Evolutionary conservation across 1,284 basidiomycete species (phyloP), one percentile per base, ranked within the genome.

Genomic region (Ceratobasidium sp.): DNA sequence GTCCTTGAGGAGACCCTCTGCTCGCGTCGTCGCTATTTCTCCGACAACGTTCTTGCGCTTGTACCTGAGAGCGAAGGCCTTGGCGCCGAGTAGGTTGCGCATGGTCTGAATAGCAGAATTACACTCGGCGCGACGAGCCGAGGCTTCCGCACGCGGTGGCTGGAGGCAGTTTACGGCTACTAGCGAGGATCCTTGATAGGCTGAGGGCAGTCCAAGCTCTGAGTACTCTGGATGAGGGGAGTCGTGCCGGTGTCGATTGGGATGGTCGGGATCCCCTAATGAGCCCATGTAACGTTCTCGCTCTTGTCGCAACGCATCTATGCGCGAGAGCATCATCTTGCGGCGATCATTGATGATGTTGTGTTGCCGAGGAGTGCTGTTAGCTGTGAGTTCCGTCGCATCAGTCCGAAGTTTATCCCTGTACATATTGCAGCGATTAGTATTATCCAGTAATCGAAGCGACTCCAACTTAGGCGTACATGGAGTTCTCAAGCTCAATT

Each of bases 401-500:
- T 66, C 64, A 16, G 20, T n/a, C n/a, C 44, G 4, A 3, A 66
- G 44, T 23, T 66, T 66, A 30, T 66, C 35, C 64, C 64, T 66
- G 7, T 44, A 44, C 10, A 66, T 4, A 18, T n/a, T n/a, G n/a
- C n/a, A n/a, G n/a, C n/a, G n/a, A n/a, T n/a, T n/a, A n/a, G n/a
- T n/a, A n/a, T n/a, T n/a, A n/a, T n/a, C n/a, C n/a, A n/a, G n/a
- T n/a, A n/a, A n/a, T n/a, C n/a, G n/a, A n/a, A n/a, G n/a, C n/a
- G n/a, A n/a, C n/a, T n/a, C n/a, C n/a, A n/a, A n/a, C n/a, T n/a
- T n/a, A n/a, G 38, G 8, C 64, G 18, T 48, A 66, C 64, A 66
- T 66, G 7, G 64, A 44, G 23, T 66, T 66, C 23, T 66, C 64
- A 3, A 66, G 23, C 20, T 66, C 64, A 66, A 66, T 66, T 6